Evolutionary conservation across 192 early-diverging fungal species (phyloP).

Genomic region (Coemansia sp.): DNA sequence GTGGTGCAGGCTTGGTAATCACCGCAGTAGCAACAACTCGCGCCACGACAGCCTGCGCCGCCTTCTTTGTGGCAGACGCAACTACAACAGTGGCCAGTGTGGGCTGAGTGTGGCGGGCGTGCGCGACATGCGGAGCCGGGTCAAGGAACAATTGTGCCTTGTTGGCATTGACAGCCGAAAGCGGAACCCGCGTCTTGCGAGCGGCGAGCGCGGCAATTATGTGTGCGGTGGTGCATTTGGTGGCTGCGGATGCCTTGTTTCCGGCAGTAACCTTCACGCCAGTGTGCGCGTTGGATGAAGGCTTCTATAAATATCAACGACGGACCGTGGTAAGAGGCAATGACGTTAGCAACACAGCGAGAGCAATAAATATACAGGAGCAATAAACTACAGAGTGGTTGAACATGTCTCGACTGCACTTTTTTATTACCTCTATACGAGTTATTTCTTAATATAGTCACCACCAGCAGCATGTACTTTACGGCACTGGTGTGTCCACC

Average conservation of each 20-base stretch:
- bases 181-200: slow-evolving; percentile 27
- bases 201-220: slow-evolving; percentile 24
- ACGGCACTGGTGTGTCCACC: no score
- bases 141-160: slow-evolving; percentile 39
- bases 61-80: not conserved
- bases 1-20: slow-evolving; percentile 8
- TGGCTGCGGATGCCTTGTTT: not conserved
- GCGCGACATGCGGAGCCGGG: slow-evolving; percentile 9
- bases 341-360: not conserved
- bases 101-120: slow-evolving; percentile 7
- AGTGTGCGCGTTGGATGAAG: not conserved
- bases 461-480: no score
- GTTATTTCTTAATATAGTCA: no score
- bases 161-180: slow-evolving; percentile 23
- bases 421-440: no score
- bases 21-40: not conserved
- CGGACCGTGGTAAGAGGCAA: not conserved
- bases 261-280: slow-evolving; percentile 8
- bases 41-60: not conserved
- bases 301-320: slow-evolving; percentile 13
- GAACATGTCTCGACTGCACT: no score
- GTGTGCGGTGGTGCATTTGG: slow-evolving; percentile 11
- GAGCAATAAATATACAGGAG: not conserved
- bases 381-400: slow-evolving; percentile 19
- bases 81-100: not conserved